phyloP scores from a whole-genome alignment of 306 rosid species.

The Inga laurina region DNA sequence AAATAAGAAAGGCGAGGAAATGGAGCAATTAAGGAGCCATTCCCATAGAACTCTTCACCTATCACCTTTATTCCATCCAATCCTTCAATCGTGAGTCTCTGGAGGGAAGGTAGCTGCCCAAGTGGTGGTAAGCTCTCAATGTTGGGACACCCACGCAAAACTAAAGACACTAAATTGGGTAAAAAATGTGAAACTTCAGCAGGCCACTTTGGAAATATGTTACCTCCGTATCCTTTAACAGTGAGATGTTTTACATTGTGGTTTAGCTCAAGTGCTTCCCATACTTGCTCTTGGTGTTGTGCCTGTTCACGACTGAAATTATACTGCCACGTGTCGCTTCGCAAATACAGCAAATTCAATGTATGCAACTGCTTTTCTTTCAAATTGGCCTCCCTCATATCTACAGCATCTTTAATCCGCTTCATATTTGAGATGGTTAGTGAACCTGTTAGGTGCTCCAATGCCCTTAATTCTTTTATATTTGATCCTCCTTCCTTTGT shows the following conservation, averaged over 20 bases:
- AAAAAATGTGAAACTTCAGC: not conserved
- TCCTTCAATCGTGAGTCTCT: not conserved
- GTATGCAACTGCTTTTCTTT: too few species aligned
- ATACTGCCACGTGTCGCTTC: too few species aligned
- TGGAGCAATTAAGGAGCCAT: not conserved
- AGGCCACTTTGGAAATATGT: constrained; percentile 21
- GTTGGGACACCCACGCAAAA: rapidly evolving
- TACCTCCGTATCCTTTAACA: not conserved
- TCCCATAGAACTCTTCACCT: not conserved
- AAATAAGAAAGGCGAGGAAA: not conserved
- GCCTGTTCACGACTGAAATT: too few species aligned
- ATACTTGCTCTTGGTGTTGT: too few species aligned
- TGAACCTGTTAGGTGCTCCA: too few species aligned
- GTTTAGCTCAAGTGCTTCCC: too few species aligned
- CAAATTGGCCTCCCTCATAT: too few species aligned
- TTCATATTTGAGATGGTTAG: too few species aligned
- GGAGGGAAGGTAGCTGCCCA: constrained; percentile 15
- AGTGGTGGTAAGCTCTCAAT: constrained; percentile 14
- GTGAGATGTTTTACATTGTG: not conserved
- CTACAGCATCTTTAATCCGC: too few species aligned
- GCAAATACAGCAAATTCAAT: too few species aligned
- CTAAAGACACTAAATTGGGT: not conserved
- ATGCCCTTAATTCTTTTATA: not conserved
- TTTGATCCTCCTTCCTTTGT: not conserved
- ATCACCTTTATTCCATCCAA: not conserved